phyloP scores from a whole-genome alignment of 148 eudicot species.

The Vaccinium darrowii region DNA sequence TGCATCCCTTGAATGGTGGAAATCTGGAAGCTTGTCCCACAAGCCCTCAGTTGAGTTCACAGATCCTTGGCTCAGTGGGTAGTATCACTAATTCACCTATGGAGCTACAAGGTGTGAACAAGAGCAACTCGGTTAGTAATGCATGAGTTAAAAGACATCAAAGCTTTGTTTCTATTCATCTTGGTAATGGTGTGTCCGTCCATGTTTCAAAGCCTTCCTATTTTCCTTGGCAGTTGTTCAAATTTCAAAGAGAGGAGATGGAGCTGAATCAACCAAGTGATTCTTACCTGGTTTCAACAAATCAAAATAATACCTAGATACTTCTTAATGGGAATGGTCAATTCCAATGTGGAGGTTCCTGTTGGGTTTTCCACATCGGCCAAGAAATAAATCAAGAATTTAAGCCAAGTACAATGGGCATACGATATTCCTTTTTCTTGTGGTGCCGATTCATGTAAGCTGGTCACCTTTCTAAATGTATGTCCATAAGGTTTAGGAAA shows the following conservation, averaged over 20 bases:
- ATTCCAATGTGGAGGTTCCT: neutral
- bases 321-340: neutral
- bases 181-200: slow-evolving; percentile 10
- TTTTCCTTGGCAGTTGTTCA: slow-evolving; percentile 7
- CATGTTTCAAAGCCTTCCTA: neutral
- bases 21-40: slow-evolving; percentile 12
- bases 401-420: neutral
- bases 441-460: neutral
- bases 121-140: slow-evolving; percentile 53
- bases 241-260: neutral
- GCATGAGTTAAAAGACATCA: slow-evolving; percentile 24
- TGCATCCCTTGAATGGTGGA: too few relatives aligned
- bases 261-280: neutral
- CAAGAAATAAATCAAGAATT: neutral
- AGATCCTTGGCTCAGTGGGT: slow-evolving; percentile 87
- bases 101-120: slow-evolving; percentile 82
- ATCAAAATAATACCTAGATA: neutral
- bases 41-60: slow-evolving; percentile 92
- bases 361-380: neutral
- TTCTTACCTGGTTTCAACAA: neutral
- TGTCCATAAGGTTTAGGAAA: neutral
- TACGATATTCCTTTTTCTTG: neutral
- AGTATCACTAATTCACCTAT: slow-evolving; percentile 81
- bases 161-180: too few relatives aligned
- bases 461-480: neutral